These are phyloP conservation scores for Cyberlindnera meyerae DNA, from an alignment of 805 yeast species.

Conservation along the genomic window DNA sequence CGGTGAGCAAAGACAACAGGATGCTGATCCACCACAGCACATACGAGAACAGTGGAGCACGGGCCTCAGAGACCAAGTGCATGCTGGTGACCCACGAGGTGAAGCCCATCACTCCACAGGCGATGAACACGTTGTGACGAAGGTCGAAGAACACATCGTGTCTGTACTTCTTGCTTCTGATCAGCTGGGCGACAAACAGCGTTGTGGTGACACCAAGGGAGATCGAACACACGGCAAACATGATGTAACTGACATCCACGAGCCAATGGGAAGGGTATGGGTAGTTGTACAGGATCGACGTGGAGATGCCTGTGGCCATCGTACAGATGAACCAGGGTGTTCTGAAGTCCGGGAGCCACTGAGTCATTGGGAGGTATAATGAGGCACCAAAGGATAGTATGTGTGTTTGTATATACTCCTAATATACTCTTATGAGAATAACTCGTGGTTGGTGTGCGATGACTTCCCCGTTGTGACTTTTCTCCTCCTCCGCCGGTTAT, in stretches of 20 bases:
- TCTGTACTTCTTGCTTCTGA: slow-evolving; percentile 27
- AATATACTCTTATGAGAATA: too few relatives aligned
- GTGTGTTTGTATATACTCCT: too few relatives aligned
- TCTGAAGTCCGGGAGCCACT: slow-evolving; percentile 2
- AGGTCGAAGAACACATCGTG: slow-evolving; percentile 29
- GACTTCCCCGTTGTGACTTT: too few relatives aligned
- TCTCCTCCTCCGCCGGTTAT: too few relatives aligned
- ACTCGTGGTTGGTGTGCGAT: too few relatives aligned
- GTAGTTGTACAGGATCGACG: slow-evolving; percentile 55
- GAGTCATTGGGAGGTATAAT: too few relatives aligned
- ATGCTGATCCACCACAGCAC: slow-evolving; percentile 74
- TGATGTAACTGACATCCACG: slow-evolving; percentile 48
- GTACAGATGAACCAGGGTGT: slow-evolving; percentile 56
- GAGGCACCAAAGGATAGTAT: too few relatives aligned
- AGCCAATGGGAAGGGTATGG: slow-evolving; percentile 65
- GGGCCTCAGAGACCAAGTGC: slow-evolving; percentile 36
- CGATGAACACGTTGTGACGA: slow-evolving; percentile 57
- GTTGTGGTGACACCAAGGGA: slow-evolving; percentile 40
- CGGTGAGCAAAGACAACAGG: slow-evolving; percentile 47
- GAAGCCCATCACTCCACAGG: slow-evolving; percentile 78
- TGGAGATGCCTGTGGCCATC: slow-evolving; percentile 85
- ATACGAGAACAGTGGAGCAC: slow-evolving; percentile 41
- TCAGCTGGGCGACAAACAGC: slow-evolving; percentile 36
- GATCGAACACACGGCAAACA: slow-evolving; percentile 55
- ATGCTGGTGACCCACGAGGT: slow-evolving; percentile 60